Conservation (phyloP, 192 early-diverging fungal species). For the Umbelopsis sp. region DNA sequence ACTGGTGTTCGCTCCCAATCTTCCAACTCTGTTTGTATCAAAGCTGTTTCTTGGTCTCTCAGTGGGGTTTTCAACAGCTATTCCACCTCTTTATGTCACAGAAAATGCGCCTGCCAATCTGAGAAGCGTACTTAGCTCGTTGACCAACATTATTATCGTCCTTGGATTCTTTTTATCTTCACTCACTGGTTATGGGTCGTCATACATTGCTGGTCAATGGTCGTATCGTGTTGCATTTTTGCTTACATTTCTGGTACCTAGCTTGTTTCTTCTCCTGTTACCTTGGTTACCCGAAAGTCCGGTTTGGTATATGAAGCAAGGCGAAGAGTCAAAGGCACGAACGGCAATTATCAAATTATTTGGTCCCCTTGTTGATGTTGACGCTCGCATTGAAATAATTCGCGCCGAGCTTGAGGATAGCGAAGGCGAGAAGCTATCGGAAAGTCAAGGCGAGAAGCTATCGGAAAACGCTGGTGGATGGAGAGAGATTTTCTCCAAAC, state of each 20-base stretch:
- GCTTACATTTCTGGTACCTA: constrained; percentile 1
- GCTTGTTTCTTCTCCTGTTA: background rate
- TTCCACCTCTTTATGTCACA: background rate
- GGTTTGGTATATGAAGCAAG: constrained; percentile 6
- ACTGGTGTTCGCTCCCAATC: background rate
- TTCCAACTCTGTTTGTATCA: background rate
- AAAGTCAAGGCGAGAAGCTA: background rate
- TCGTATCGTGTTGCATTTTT: constrained; percentile 5
- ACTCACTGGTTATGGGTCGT: background rate
- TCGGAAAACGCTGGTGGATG: background rate
- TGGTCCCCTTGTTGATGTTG: background rate
- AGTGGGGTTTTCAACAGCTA: background rate
- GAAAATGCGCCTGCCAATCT: background rate
- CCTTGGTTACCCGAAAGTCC: constrained; percentile 3
- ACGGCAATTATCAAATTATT: background rate
- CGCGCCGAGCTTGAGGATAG: background rate
- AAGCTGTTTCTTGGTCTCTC: background rate
- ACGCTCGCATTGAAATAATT: background rate
- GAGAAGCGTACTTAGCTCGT: background rate
- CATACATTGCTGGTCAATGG: constrained; percentile 6
- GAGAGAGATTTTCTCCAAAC: constrained; percentile 1
- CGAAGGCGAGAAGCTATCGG: background rate
- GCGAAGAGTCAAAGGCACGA: background rate
- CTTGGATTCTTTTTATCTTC: constrained; percentile 3
- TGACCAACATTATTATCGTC: constrained; percentile 1